Evolutionary conservation across 2,329 filamentous ascomycete species (phyloP).

Genomic region (Ophiostoma novo-ulmi): DNA sequence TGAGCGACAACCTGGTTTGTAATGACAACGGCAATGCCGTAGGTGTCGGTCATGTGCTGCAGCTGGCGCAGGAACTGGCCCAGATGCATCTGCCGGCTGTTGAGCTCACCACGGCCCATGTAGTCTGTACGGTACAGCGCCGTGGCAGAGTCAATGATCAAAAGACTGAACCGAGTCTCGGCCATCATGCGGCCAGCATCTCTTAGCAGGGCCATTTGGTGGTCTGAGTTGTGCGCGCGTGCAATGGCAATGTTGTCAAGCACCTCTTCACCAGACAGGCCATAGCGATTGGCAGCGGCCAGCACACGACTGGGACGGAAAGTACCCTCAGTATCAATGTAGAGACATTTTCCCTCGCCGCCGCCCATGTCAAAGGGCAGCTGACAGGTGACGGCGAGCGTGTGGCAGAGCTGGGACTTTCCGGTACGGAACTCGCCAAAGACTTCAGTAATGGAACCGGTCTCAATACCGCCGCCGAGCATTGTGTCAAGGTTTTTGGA

Average conservation of each 20-base stretch:
- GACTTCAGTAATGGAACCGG: slow-evolving; percentile 94
- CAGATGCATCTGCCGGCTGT: slow-evolving; percentile 82
- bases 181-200: slow-evolving; percentile 99
- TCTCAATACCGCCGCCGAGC: slow-evolving; percentile 90
- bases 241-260: slow-evolving; percentile 98
- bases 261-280: slow-evolving; percentile 92
- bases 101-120: slow-evolving; percentile 90
- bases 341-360: slow-evolving; percentile 95
- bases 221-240: slow-evolving; percentile 95
- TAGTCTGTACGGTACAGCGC: slow-evolving; percentile 96
- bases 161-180: slow-evolving; percentile 91
- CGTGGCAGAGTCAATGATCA: slow-evolving; percentile 94
- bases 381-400: slow-evolving; percentile 96
- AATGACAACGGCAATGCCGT: slow-evolving; percentile 96
- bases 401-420: slow-evolving; percentile 98
- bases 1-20: slow-evolving; percentile 98
- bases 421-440: slow-evolving; percentile 98
- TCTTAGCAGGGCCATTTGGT: slow-evolving; percentile 89
- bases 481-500: slow-evolving; percentile 96
- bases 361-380: slow-evolving; percentile 98
- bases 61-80: slow-evolving; percentile 84
- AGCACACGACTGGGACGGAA: slow-evolving; percentile 89
- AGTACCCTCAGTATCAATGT: slow-evolving; percentile 97
- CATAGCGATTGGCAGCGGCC: slow-evolving; percentile 88
- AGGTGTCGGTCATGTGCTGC: slow-evolving; percentile 72